Base-by-base conservation (phyloP, 1,284 basidiomycete genomes). In the Vanrija humicola region DNA sequence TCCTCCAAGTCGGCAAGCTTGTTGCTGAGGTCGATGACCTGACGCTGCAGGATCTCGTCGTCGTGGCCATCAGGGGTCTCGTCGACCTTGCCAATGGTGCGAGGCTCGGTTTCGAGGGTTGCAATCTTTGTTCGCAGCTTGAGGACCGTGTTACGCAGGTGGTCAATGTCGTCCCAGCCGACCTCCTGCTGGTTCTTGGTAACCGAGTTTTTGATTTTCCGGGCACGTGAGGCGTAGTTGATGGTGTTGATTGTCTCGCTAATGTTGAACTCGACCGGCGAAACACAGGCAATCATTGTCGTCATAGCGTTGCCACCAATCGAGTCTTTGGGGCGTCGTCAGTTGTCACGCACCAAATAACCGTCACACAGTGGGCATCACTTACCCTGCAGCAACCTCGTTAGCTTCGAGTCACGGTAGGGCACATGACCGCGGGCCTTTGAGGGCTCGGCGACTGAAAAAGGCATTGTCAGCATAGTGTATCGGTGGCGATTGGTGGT, bases 221-320 rank as follows among this genome's bases (percentile, higher is more conserved):
- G 81, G 1, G 95, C 96, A 26, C 96, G 88, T 64, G 97, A 95
- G 39, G 96, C 96, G 71, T 98, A 99, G 76, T 98, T 97, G 68
- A 99, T 83, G 7, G 95, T 99, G 74, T 96, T 97, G 64, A 97
- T 81, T 0, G 96, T 98, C 77, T 99, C 95, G 62, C 82, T 86
- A 5, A 89, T 84, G 75, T 99, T 99, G 84, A 86, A 95, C 76
- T 98, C 96, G 38, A 77, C 72, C 7, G 94, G 89, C 62, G 92
- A 95, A 58, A 98, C 88, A 75, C 96, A 98, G 10, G 95, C 95
- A 64, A 98, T 93, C 96, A 98, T 98, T 62, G 97, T 86, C 3
- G 96, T 98, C 69, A 96, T 89, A 1, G 95, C 89, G 75, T 98
- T 98, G 39, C 95, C 95, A 46, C 95, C 95, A n/a, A 98, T 84